Conservation (phyloP, 2,329 filamentous ascomycete species). For the Verticillium nonalfalfae region DNA sequence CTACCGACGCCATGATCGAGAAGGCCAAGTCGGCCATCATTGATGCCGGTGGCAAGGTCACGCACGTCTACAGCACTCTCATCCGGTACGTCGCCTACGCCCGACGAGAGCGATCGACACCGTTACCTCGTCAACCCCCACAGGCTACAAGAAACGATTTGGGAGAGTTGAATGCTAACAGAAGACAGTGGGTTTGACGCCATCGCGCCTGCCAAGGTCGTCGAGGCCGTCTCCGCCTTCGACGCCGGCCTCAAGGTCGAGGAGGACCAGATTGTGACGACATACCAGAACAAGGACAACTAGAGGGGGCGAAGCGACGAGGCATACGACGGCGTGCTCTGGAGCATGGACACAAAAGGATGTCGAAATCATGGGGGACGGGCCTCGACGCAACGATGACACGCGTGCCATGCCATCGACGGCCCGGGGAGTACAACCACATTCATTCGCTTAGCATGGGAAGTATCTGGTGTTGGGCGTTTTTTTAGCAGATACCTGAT, state of each 20-base stretch:
- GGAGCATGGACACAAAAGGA: background rate
- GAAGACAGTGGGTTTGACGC: constrained; percentile 66
- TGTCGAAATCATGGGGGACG: background rate
- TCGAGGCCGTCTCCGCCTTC: constrained; percentile 61
- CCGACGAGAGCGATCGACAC: background rate
- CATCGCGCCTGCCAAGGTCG: constrained; percentile 60
- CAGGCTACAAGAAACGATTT: background rate
- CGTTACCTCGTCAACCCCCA: background rate
- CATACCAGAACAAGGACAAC: constrained; percentile 1
- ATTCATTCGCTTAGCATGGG: background rate
- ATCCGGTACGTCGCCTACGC: constrained; percentile 50
- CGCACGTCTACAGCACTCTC: constrained; percentile 61
- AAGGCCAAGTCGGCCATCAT: constrained; percentile 66
- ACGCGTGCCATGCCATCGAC: background rate
- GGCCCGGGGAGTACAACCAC: background rate
- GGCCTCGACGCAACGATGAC: background rate
- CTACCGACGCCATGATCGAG: constrained; percentile 58
- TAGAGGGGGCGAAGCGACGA: background rate
- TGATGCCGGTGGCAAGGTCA: constrained; percentile 68
- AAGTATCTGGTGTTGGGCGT: background rate
- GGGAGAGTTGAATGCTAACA: background rate
- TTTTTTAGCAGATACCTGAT: background rate
- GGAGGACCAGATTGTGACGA: constrained; percentile 64
- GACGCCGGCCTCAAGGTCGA: constrained; percentile 56
- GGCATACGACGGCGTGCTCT: background rate